Conservation (phyloP, 129 eudicot genomes). For the Helianthus annuus region HanXRQr2.0-SUNRISE NC_035442.2:31949161-31949660, state of each 20-base stretch:
- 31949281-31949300: background rate
- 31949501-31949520: background rate
- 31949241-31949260: background rate
- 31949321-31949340: constrained; percentile 71
- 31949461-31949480: constrained; percentile 58
- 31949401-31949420: constrained; percentile 92
- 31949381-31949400: constrained; percentile 85
- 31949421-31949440: constrained; percentile 68
- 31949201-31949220: background rate
- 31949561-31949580: background rate
- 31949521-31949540: background rate
- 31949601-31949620: background rate
- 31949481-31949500: background rate
- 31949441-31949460: constrained; percentile 88
- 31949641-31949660: background rate
- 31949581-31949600: background rate
- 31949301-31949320: background rate
- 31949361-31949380: constrained; percentile 81
- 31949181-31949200: background rate
- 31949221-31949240: background rate
- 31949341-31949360: constrained; percentile 68
- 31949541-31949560: background rate
- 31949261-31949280: background rate
- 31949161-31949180: background rate
- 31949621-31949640: background rate